phyloP scores from a whole-genome alignment of 2,329 filamentous ascomycete species.

The Septoria petroselini region DNA sequence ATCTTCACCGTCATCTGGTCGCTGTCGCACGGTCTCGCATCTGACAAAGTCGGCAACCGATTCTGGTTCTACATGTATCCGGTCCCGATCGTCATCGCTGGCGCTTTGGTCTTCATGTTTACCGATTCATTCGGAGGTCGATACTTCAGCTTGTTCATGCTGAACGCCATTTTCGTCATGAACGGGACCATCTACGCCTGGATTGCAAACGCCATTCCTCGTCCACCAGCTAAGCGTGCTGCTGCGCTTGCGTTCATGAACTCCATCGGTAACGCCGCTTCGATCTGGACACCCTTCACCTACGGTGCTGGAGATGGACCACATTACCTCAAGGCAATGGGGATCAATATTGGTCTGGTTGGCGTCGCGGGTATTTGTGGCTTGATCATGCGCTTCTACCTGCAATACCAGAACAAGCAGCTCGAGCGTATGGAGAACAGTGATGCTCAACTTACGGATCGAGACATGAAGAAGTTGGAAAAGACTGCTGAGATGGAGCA shows the following conservation, averaged over 20 bases:
- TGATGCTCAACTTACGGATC: constrained; percentile 46
- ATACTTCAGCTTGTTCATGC: constrained; percentile 55
- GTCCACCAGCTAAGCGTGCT: constrained; percentile 71
- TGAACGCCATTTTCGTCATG: constrained; percentile 56
- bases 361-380: constrained; percentile 31
- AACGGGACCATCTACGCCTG: constrained; percentile 60
- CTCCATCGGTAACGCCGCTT: constrained; percentile 64
- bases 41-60: constrained; percentile 46
- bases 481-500: constrained; percentile 54
- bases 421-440: constrained; percentile 52
- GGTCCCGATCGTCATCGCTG: constrained; percentile 50
- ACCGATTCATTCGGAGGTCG: constrained; percentile 51
- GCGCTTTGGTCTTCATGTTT: constrained; percentile 56
- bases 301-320: constrained; percentile 33
- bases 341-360: constrained; percentile 36
- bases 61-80: constrained; percentile 56
- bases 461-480: constrained; percentile 48
- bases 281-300: constrained; percentile 56
- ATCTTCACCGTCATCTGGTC: constrained; percentile 53
- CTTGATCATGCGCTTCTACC: constrained; percentile 31
- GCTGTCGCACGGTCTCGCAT: constrained; percentile 45
- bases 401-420: constrained; percentile 48
- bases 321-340: constrained; percentile 37
- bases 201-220: constrained; percentile 72
- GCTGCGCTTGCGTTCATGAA: constrained; percentile 74